Evolutionary conservation across 306 rosid species (phyloP), one percentile per base, ranked within the genome.

Genomic region (Hippophae rhamnoides): DNA sequence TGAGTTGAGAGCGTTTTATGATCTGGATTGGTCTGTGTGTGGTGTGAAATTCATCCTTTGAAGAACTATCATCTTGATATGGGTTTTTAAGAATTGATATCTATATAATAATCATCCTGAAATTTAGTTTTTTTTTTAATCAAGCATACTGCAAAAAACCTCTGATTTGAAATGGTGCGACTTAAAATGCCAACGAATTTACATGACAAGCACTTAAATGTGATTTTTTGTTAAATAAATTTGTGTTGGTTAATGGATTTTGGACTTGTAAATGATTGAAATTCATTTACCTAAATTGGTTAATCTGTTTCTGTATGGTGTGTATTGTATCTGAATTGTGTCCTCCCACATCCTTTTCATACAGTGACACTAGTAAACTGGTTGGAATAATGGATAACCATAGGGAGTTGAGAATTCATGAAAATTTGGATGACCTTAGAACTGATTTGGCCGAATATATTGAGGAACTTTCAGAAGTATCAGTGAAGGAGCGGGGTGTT

Each of bases 401-500:
- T 31, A 83, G 82, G 77, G 89, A 79, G 61, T 56, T 84, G 76
- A 82, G 79, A 84, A 70, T 93, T 74, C 88, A 79, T 79, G 99
- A 93, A 57, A 89, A 81, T 66, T 65, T 86, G 80, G 99, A 93
- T 67, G 99, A 93, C 63, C 94, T 93, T 52, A 79, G 79, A 65
- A 77, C 95, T 55, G 88, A 80, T 79, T 80, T 93, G 86, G 97
- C 90, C 44, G 86, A 86, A 68, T 86, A 86, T 70, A 75, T 93
- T 78, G 94, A 94, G 10, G 95, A 86, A 56, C 57, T 88, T 62
- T 83, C 99, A 7, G 97, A 93, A 69, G 81, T 76, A 9, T 78
- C 95, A 46, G 97, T 93, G 84, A 82, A 93, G 79, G 97, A 86
- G 74, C 76, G 89, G 14, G 99, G 97, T 40, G 80, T 70, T 40